These are phyloP conservation scores for Hansenula anomala DNA, from an alignment of 1,139 yeast species.

Conservation along the genomic window DNA sequence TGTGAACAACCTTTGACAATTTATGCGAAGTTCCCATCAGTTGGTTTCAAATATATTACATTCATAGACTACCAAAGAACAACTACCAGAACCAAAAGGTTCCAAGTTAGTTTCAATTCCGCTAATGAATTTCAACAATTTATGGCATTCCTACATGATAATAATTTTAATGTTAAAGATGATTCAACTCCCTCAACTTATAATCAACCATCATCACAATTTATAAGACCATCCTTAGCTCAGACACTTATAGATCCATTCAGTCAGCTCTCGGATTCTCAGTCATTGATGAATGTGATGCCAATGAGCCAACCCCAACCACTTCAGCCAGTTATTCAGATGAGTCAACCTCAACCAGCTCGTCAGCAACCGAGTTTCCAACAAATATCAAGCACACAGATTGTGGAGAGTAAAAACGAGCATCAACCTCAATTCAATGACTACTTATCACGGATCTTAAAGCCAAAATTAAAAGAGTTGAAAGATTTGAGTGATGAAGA, in stretches of 20 bases:
- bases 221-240: background rate
- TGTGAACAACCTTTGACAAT: constrained; percentile 1
- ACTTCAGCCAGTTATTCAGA: too few species aligned
- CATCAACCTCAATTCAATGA: too few species aligned
- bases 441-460: constrained; percentile 12
- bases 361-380: too few species aligned
- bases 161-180: background rate
- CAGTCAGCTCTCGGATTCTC: too few species aligned
- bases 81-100: constrained; percentile 3
- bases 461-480: constrained; percentile 5
- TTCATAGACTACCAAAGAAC: background rate
- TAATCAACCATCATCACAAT: constrained; percentile 1
- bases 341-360: too few species aligned
- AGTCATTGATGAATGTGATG: background rate
- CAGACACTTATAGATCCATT: background rate
- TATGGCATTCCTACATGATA: constrained; percentile 1
- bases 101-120: constrained; percentile 15
- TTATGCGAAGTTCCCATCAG: constrained; percentile 16
- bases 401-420: too few species aligned
- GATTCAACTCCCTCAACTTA: background rate
- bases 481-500: constrained; percentile 13
- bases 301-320: background rate
- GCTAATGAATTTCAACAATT: constrained; percentile 7
- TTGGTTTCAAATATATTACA: constrained; percentile 14
- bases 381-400: too few species aligned